These are phyloP conservation scores for Aureobasidium lini DNA, from an alignment of 2,329 filamentous ascomycete species.

Conservation along the genomic window DNA sequence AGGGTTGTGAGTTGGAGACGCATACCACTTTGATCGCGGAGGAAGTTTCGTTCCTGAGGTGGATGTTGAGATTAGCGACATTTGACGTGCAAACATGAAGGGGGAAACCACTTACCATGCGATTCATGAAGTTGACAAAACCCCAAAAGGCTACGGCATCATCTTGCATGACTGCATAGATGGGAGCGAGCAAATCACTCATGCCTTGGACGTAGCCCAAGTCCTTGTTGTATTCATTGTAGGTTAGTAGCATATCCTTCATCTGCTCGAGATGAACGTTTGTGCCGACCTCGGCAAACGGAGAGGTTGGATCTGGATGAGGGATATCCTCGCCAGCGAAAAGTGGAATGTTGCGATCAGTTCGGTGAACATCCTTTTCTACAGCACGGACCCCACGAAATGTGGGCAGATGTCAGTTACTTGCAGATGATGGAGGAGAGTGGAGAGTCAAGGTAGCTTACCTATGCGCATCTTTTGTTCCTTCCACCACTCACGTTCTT, in stretches of 20 bases:
- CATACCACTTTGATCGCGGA: conserved; percentile 95
- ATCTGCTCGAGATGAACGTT: conserved; percentile 98
- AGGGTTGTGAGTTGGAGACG: conserved; percentile 81
- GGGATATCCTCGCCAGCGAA: conserved; percentile 95
- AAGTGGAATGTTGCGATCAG: conserved; percentile 87
- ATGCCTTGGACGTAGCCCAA: conserved; percentile 98
- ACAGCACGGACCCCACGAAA: conserved; percentile 46
- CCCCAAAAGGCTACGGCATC: conserved; percentile 96
- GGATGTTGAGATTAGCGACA: too few relatives aligned
- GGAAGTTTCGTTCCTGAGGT: conserved; percentile 82
- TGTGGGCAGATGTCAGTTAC: conserved; percentile 42
- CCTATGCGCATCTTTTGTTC: conserved; percentile 91
- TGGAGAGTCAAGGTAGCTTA: conserved; percentile 43
- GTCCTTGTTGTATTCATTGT: conserved; percentile 95
- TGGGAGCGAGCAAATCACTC: conserved; percentile 90
- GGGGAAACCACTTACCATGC: too few relatives aligned
- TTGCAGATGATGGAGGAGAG: background rate
- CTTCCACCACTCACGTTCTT: conserved; percentile 91
- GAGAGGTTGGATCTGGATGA: conserved; percentile 90
- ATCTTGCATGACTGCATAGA: conserved; percentile 96
- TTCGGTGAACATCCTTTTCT: conserved; percentile 99
- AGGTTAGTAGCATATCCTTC: conserved; percentile 98
- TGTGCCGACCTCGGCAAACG: conserved; percentile 85
- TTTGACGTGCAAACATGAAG: background rate
- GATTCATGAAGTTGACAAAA: conserved; percentile 91